phyloP scores from a whole-genome alignment of 1,284 basidiomycete species.

The Cutaneotrichosporon cyanovorans region DNA sequence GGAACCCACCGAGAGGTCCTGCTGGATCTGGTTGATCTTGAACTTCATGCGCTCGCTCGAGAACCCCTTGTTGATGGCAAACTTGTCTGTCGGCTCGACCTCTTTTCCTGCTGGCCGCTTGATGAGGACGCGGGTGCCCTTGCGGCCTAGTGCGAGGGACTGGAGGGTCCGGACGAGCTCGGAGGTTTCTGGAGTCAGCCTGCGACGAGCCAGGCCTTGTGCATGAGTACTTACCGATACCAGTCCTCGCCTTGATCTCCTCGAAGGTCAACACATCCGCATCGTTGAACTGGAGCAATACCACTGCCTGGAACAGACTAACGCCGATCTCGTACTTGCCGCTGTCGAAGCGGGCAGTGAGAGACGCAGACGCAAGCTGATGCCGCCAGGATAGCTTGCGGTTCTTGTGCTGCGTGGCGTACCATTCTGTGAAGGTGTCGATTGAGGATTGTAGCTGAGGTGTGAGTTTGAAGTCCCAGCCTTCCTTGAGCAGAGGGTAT shows the following conservation, averaged over 20 bases:
- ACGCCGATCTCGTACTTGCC: constrained; percentile 82
- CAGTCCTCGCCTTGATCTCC: constrained; percentile 62
- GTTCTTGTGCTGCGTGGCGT: constrained; percentile 65
- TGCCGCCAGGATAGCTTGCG: constrained; percentile 70
- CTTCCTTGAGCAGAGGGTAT: constrained; percentile 40
- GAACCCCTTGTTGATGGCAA: constrained; percentile 76
- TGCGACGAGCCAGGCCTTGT: too few species aligned
- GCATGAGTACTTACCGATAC: constrained; percentile 58
- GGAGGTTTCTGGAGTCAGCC: constrained; percentile 53
- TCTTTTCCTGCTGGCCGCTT: constrained; percentile 76
- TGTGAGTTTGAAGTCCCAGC: constrained; percentile 37
- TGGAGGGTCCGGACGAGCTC: constrained; percentile 80
- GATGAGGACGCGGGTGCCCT: constrained; percentile 64
- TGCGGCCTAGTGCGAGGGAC: constrained; percentile 82
- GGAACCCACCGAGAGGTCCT: constrained; percentile 65
- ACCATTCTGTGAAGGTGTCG: constrained; percentile 58
- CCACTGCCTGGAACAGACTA: constrained; percentile 78
- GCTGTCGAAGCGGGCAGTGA: constrained; percentile 60
- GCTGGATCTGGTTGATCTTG: constrained; percentile 94
- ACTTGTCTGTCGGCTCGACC: constrained; percentile 67
- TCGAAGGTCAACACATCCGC: constrained; percentile 52
- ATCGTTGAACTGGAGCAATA: constrained; percentile 87
- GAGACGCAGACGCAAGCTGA: constrained; percentile 65
- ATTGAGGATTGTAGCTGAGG: constrained; percentile 64
- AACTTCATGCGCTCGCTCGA: constrained; percentile 71